These are phyloP conservation scores for Cladosporium colombiae DNA, from an alignment of 2,329 filamentous ascomycete genomes.

Conservation along the genomic window DNA sequence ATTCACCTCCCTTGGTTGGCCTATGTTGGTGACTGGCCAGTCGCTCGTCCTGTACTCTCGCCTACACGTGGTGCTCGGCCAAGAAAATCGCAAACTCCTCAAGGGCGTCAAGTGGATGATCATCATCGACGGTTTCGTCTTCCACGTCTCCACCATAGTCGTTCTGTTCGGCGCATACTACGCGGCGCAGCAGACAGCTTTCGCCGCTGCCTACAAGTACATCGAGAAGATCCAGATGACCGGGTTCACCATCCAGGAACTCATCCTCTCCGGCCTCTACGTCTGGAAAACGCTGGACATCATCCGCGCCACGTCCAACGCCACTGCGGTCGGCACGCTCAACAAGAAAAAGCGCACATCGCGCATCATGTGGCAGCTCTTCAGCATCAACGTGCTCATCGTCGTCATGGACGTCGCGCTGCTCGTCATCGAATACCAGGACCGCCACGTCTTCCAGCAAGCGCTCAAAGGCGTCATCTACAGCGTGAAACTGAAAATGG, in stretches of 20 bases:
- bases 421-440: constrained; percentile 33
- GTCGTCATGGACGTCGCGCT: constrained; percentile 38
- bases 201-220: constrained; percentile 37
- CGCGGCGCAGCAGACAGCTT: constrained; percentile 22
- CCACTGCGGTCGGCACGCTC: not conserved
- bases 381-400: constrained; percentile 39
- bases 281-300: constrained; percentile 24
- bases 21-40: constrained; percentile 60
- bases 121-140: constrained; percentile 52
- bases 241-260: constrained; percentile 43
- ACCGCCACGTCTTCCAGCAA: constrained; percentile 33
- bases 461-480: constrained; percentile 39
- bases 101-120: constrained; percentile 58
- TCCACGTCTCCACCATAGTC: constrained; percentile 53
- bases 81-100: constrained; percentile 49
- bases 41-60: constrained; percentile 63
- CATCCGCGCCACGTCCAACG: constrained; percentile 4
- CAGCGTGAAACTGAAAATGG: constrained; percentile 56
- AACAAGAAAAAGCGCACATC: constrained; percentile 21
- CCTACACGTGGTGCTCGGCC: constrained; percentile 53
- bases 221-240: constrained; percentile 47
- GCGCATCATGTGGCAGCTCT: constrained; percentile 37
- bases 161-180: constrained; percentile 55
- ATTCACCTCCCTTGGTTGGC: constrained; percentile 50
- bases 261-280: constrained; percentile 31